A percentile compares a stretch with the other conserved stretches of the same genome.
Evolutionary conservation across 805 yeast species (phyloP).

Genomic region (Metschnikowia orientalis): DNA sequence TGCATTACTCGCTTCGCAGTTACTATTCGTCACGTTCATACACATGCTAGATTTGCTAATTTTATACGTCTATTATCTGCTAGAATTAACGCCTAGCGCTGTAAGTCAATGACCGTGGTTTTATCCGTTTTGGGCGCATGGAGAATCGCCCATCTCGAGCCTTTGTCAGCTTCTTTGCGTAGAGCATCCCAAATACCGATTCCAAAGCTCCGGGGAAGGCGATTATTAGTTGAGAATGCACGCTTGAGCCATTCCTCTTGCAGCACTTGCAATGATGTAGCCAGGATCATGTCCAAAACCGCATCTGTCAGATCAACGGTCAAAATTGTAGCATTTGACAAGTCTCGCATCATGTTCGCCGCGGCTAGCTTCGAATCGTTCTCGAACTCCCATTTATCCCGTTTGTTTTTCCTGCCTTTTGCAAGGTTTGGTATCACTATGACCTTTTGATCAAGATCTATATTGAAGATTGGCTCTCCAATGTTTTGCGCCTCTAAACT

Average conservation of each 20-base stretch:
- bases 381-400: slow-evolving; percentile 72
- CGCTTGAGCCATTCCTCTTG: slow-evolving; percentile 76
- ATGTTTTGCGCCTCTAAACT: slow-evolving; percentile 5
- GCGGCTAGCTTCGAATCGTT: slow-evolving; percentile 66
- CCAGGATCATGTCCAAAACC: slow-evolving; percentile 74
- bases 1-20: too few species aligned
- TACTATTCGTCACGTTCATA: too few species aligned
- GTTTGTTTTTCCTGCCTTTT: slow-evolving; percentile 70
- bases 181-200: slow-evolving; percentile 67
- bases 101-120: slow-evolving; percentile 37
- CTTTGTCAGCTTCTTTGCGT: slow-evolving; percentile 66
- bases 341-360: slow-evolving; percentile 45
- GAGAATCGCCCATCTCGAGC: slow-evolving; percentile 70
- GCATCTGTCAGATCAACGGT: slow-evolving; percentile 81
- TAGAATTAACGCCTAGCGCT: slow-evolving; percentile 11
- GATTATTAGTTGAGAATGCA: slow-evolving; percentile 72
- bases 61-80: neutral
- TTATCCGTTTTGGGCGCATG: slow-evolving; percentile 76
- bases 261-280: slow-evolving; percentile 67
- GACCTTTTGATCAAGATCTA: slow-evolving; percentile 50
- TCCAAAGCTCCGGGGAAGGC: slow-evolving; percentile 78
- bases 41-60: too few species aligned
- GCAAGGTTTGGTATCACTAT: slow-evolving; percentile 74
- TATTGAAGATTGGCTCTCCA: slow-evolving; percentile 29
- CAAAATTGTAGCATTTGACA: slow-evolving; percentile 68